Base-by-base conservation (phyloP, 129 eudicot species). In the Glebionis coronaria region DNA sequence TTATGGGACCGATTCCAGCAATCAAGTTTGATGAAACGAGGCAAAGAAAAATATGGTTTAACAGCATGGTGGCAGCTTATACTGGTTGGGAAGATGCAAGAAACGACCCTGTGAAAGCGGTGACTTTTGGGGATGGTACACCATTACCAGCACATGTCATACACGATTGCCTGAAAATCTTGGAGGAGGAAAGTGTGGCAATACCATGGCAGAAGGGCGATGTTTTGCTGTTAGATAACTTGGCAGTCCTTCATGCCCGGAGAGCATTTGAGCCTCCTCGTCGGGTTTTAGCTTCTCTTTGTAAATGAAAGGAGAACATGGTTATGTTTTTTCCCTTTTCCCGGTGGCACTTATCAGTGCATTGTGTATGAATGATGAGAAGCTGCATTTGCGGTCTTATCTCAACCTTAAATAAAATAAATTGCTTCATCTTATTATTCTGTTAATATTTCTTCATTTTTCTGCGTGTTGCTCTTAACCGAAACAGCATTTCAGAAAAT, bases 1-100 rank as follows among this genome's bases (percentile, higher is more conserved):
- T 89, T 15, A 87, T 93, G 99, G 97, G 97, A 0, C 99, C 97
- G 2, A 83, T 89, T 75, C 99, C 99, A 4, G 99, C 85, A 0
- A 79, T 86, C 81, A 89, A 87, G 63, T 63, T 63, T 3, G 92
- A 89, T 63, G 65, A 82, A 69, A 68, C 78, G 3, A 79, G 95
- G 69, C 75, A 82, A 9, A 82, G 90, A 55, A 93, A 93, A 67
- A 81, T 85, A 14, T 93, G 99, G 99, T 93, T 93, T 77, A 93
- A 93, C 65, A 84, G 90, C 82, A 86, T 93, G 95, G 97, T 89
- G 72, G 96, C 98, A 21, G 98, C 98, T 56, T 93, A 93, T 31
- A 88, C 96, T 0, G 96, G 96, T 23, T 88, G 96, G 98, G 74
- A 88, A 74, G 98, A 88, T 72, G 84, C 87, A 3, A 62, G 90